Evolutionary conservation across 2,329 filamentous ascomycete genomes (phyloP), one percentile per base, ranked within the genome.

Genomic region (Aschersonia sp.): DNA sequence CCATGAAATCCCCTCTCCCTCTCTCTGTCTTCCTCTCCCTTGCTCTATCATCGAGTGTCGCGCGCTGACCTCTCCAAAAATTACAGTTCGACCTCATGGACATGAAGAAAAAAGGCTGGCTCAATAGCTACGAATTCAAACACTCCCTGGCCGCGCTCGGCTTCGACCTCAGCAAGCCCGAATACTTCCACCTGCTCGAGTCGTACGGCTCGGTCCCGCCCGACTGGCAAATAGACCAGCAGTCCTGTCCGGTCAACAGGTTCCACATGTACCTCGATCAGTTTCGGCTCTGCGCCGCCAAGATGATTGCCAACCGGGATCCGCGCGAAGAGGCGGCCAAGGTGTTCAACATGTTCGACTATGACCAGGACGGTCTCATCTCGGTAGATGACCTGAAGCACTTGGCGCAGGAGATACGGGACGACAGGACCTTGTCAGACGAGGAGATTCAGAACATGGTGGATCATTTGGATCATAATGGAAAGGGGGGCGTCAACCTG

Each of bases 101-200:
- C 64, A 84, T 95, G 59, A 90, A 97, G 73, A 90, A 94, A 64
- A 89, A 97, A 69, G 78, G 82, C 44, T 81, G 85, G 65, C 87
- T 98, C 61, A 90, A 97, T 70, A 97, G 95, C 72, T 92, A 97
- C 69, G 92, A 98, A 68, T 86, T 97, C 63, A 90, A 92, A 66
- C 92, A 97, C 68, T 88, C 90, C 51, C 82, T 97, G 58, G 92
- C 94, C 63, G 92, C 92, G 4, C 80, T 98, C 1, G 92, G 92
- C 53, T 97, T 97, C 70, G 87, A 94, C 58, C 73, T 95, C 45
- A 77, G 87, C 50, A 95, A 95, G 64, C 72, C 80, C 52, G 87
- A 94, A 56, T 87, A 95, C 51, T 82, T 90, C 58, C 71, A 76
- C 43, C 79, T 94, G 52, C 76, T 98, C 51, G 84, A 87, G 50